Conservation (phyloP, 768 basidiomycete genomes). For the Lactarius hengduanensis region DNA sequence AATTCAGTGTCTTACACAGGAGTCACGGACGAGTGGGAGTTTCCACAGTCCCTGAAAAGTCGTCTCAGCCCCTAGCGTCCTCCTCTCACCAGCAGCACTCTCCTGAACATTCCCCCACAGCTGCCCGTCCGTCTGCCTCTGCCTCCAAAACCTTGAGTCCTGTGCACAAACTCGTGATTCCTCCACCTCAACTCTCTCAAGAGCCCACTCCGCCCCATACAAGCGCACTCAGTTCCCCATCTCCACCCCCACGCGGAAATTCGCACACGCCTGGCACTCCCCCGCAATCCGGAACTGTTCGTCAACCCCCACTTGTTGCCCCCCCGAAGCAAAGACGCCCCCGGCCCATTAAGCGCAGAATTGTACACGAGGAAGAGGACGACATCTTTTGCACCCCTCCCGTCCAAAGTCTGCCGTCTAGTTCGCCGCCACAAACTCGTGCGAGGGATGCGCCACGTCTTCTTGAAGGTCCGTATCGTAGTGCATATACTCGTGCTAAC, state of each 20-base stretch:
- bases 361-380: slow-evolving; percentile 5
- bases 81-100: background rate
- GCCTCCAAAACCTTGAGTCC: background rate
- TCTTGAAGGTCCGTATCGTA: slow-evolving; percentile 32
- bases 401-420: background rate
- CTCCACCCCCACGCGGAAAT: slow-evolving; percentile 5
- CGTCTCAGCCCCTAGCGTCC: background rate
- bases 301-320: background rate
- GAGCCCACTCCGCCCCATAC: slow-evolving; percentile 27
- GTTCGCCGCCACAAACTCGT: background rate
- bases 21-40: background rate
- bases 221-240: slow-evolving; percentile 13
- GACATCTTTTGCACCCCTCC: slow-evolving; percentile 22
- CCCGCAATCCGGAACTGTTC: background rate
- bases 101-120: background rate
- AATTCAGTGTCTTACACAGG: slow-evolving; percentile 3
- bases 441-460: slow-evolving; percentile 30
- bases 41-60: background rate
- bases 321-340: background rate
- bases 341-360: background rate
- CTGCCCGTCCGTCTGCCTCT: background rate
- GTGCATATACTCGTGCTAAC: slow-evolving; percentile 29
- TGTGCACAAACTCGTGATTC: background rate
- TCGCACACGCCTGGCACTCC: background rate
- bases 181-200: slow-evolving; percentile 11